Evolutionary conservation across 345 rosid genomes (phyloP).

Genomic region (Euphorbia peplus): DNA sequence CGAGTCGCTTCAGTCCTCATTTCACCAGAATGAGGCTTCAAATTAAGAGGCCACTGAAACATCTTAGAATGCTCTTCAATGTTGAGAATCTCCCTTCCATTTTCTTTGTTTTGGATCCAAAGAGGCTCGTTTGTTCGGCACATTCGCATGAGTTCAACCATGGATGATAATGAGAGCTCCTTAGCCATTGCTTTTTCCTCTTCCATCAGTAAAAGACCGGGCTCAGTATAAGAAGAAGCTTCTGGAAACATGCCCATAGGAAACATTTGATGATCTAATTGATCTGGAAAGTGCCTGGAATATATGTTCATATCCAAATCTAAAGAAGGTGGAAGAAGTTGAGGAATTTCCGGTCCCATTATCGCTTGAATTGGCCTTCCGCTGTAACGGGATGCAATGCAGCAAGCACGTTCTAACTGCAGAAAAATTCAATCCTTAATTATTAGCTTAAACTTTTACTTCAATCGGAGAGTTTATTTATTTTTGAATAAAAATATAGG

Average conservation of each 20-base stretch:
- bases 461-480: too few relatives aligned
- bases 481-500: too few relatives aligned
- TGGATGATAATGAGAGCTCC: slow-evolving; percentile 65
- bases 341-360: slow-evolving; percentile 35
- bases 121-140: slow-evolving; percentile 57
- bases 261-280: slow-evolving; percentile 40
- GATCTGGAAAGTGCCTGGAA: slow-evolving; percentile 44
- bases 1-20: slow-evolving; percentile 69
- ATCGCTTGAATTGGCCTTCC: slow-evolving; percentile 47
- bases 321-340: slow-evolving; percentile 45
- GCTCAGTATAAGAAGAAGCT: slow-evolving; percentile 32
- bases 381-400: slow-evolving; percentile 49
- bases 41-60: slow-evolving; percentile 63
- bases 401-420: slow-evolving; percentile 75
- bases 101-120: slow-evolving; percentile 50
- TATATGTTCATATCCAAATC: slow-evolving; percentile 77
- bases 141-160: slow-evolving; percentile 67
- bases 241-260: slow-evolving; percentile 45
- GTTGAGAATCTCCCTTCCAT: slow-evolving; percentile 44
- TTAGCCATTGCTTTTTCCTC: slow-evolving; percentile 67
- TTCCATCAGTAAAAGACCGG: slow-evolving; percentile 45
- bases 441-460: too few relatives aligned
- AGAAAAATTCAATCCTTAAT: too few relatives aligned
- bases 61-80: slow-evolving; percentile 57
- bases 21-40: slow-evolving; percentile 37